Evolutionary conservation across 2,329 filamentous ascomycete species (phyloP).

Genomic region (Fusarium vanettenii): DNA sequence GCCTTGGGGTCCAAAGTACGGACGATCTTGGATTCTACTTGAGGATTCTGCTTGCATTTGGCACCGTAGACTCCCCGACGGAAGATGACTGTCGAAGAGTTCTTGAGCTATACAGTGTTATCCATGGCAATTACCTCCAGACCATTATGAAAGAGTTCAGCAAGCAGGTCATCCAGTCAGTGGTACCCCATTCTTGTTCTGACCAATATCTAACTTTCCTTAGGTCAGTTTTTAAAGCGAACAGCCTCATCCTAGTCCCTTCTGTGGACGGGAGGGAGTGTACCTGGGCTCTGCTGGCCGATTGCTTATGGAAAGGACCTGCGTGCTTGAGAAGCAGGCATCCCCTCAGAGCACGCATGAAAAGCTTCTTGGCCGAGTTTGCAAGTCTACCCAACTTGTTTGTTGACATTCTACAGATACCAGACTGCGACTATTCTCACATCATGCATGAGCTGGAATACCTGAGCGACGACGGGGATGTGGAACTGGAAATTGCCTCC

Average conservation of each 20-base stretch:
- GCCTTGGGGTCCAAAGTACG: background rate
- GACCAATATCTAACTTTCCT: background rate
- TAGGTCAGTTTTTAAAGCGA: background rate
- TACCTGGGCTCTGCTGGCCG: background rate
- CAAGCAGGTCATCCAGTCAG: background rate
- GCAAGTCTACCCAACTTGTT: background rate
- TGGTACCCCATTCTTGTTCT: background rate
- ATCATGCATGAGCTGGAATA: background rate
- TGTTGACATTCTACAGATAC: background rate
- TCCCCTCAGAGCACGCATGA: background rate
- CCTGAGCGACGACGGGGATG: background rate
- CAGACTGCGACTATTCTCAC: background rate
- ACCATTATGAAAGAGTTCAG: background rate
- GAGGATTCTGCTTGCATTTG: background rate
- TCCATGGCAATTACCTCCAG: background rate
- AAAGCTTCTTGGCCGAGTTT: background rate
- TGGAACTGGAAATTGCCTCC: background rate
- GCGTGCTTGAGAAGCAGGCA: background rate
- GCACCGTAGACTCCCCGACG: background rate
- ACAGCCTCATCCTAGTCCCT: background rate
- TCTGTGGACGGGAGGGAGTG: background rate
- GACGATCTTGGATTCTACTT: background rate
- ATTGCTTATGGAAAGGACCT: background rate
- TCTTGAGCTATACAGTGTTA: background rate
- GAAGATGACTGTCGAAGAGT: background rate